phyloP scores from a whole-genome alignment of 2,329 filamentous ascomycete genomes.

The Coniella vitis region DNA sequence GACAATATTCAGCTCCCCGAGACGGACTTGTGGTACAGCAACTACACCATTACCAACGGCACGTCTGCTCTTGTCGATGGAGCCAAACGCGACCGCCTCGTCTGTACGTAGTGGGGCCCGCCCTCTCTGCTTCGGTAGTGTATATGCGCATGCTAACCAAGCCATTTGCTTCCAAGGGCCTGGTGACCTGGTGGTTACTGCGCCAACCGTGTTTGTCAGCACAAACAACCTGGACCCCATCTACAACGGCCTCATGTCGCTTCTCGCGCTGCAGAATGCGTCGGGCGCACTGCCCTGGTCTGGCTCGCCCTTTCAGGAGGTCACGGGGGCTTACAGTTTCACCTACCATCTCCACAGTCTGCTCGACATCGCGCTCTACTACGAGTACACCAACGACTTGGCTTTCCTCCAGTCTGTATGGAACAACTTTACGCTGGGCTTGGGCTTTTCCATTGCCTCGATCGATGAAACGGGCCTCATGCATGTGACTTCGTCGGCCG shows the following conservation, averaged over 20 bases:
- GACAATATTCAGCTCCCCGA: conserved; percentile 10
- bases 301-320: conserved; percentile 30
- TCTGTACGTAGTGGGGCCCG: conserved; percentile 21
- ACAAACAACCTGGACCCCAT: conserved; percentile 47
- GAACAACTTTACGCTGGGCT: conserved; percentile 39
- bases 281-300: conserved; percentile 38
- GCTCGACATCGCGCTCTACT: conserved; percentile 51
- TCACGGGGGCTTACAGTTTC: conserved; percentile 28
- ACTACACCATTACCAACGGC: conserved; percentile 25
- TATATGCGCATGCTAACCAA: neutral
- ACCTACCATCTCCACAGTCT: conserved; percentile 54
- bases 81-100: conserved; percentile 42
- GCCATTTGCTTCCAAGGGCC: conserved; percentile 35
- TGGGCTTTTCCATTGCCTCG: conserved; percentile 31
- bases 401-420: conserved; percentile 39
- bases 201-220: conserved; percentile 46
- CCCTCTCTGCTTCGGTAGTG: neutral
- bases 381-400: conserved; percentile 46
- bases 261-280: conserved; percentile 37
- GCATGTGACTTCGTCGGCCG: conserved; percentile 38
- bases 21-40: conserved; percentile 14
- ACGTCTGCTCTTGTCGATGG: conserved; percentile 31
- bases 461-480: conserved; percentile 34
- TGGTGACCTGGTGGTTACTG: conserved; percentile 52
- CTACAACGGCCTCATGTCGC: conserved; percentile 40